These are phyloP conservation scores for Hymenoscyphus salicellus DNA, from an alignment of 2,329 filamentous ascomycete genomes.

Conservation along the genomic window DNA sequence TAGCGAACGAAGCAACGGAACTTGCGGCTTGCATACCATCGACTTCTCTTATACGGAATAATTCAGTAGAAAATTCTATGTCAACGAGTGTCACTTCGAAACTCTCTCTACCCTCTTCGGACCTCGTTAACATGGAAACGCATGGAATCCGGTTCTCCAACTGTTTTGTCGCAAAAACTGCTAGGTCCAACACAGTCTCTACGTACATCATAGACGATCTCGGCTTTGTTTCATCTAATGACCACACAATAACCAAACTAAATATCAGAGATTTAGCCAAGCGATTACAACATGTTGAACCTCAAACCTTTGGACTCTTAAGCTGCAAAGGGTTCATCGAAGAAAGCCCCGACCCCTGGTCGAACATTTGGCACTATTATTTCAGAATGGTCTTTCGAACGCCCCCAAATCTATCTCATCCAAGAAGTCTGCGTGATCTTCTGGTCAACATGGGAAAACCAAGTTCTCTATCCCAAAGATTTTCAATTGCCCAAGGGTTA, in stretches of 20 bases:
- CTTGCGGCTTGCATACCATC: neutral
- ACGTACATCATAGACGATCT: neutral
- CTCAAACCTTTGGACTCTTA: neutral
- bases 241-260: neutral
- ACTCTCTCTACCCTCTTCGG: neutral
- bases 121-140: neutral
- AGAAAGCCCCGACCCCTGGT: neutral
- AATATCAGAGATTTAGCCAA: neutral
- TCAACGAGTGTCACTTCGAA: neutral
- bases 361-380: too few relatives aligned
- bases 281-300: neutral
- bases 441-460: neutral
- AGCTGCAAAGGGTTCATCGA: neutral
- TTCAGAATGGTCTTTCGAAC: neutral
- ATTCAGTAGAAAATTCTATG: neutral
- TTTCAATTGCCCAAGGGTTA: neutral
- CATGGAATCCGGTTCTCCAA: neutral
- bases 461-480: neutral
- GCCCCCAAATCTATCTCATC: neutral
- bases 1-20: neutral
- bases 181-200: neutral
- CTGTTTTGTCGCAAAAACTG: neutral
- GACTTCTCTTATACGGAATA: neutral
- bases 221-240: neutral
- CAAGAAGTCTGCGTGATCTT: neutral